Evolutionary conservation across 139 green algal genomes (phyloP), one percentile per base, ranked within the genome.

Genomic region (Edaphochlamys debaryana): DNA sequence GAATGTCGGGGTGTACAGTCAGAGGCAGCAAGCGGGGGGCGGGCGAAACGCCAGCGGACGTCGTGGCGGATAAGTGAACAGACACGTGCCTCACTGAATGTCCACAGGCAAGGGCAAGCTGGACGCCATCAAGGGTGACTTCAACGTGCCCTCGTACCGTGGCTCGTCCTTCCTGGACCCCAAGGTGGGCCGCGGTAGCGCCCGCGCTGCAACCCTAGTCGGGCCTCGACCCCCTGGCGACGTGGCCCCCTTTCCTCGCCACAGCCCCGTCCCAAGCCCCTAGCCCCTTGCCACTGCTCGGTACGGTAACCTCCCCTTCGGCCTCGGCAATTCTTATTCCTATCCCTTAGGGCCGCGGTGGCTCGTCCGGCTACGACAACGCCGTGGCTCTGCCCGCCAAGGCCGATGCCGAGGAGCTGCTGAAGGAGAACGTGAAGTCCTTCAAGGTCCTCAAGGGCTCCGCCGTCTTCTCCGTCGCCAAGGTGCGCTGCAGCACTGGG

Each of bases 91-190:
- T n/a, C n/a, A n/a, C n/a, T n/a, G n/a, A n/a, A n/a, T n/a, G n/a
- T n/a, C n/a, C n/a, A n/a, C n/a, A n/a, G n/a, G n/a, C 84, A 98
- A 97, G 90, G 97, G 95, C 79, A 91, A 88, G 32, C 70, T 94
- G 60, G 93, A 98, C 75, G 92, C 88, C 66, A 99, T 99, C 92
- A 95, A 94, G 66, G 97, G 97, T 67, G 95, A 98, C 86, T 99
- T 99, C 88, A 77, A 85, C 0, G 97, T 99, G 75, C 97, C 97
- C n/a, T 99, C 96, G 22, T 99, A 99, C 97, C 93, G 97, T 67
- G 97, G 97, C 62, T 94, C 96, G 17, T 94, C 97, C 80, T 99
- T 99, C 98, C 94, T 99, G 54, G 97, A 99, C 98, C 97, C 97
- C 88, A 99, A 99, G 97, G 93, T 82, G 22, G 54, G 54, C 15